Conservation (phyloP, 208 protist genomes). For the Acanthamoeba sp. region DNA sequence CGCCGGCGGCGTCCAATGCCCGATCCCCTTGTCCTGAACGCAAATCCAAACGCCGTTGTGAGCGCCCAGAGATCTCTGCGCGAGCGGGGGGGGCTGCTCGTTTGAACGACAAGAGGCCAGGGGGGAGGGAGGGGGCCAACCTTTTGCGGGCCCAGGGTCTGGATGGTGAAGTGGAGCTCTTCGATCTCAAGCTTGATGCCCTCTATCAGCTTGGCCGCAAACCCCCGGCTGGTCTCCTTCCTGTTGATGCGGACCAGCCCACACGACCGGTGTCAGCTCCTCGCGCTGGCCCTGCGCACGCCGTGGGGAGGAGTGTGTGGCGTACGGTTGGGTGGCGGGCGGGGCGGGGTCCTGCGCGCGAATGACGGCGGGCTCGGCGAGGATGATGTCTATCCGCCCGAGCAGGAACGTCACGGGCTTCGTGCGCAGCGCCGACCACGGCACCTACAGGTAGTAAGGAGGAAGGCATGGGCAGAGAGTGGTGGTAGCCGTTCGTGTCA, state of each 20-base stretch:
- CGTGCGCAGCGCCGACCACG: neutral
- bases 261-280: too few species aligned
- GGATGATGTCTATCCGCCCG: conserved; percentile 20
- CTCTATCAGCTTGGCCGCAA: conserved; percentile 37
- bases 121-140: neutral
- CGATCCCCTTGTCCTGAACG: neutral
- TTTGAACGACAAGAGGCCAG: too few species aligned
- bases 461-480: too few species aligned
- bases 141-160: conserved; percentile 60
- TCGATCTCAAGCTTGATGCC: conserved; percentile 38
- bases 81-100: too few species aligned
- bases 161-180: conserved; percentile 62
- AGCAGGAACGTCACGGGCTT: conserved; percentile 45
- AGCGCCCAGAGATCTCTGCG: too few species aligned
- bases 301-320: too few species aligned
- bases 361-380: neutral
- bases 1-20: conserved; percentile 17
- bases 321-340: neutral
- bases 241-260: too few species aligned
- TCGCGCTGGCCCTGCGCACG: too few species aligned
- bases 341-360: neutral
- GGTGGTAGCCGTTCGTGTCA: too few species aligned
- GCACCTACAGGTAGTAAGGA: neutral
- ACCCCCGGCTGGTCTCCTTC: neutral
- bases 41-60: too few species aligned